phyloP scores from a whole-genome alignment of 495 filamentous ascomycete genomes.

The Lentithecium fluviatile region DNA sequence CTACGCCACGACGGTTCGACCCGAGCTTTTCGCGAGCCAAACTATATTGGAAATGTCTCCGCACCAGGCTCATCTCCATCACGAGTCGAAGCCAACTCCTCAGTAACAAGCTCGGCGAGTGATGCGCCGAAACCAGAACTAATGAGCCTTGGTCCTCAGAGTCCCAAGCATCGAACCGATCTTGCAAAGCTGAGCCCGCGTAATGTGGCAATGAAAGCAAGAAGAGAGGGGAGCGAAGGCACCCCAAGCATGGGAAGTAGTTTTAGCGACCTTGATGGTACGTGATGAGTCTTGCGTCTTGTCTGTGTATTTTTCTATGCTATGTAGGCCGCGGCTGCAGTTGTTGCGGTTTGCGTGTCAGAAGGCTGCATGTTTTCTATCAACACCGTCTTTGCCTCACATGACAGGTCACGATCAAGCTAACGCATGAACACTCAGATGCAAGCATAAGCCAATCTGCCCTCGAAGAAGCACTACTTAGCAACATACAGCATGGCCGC shows the following conservation, averaged over 20 bases:
- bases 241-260: slow-evolving; percentile 97
- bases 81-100: slow-evolving; percentile 14
- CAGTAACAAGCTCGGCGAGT: slow-evolving; percentile 28
- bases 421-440: slow-evolving; percentile 53
- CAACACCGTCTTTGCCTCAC: no score
- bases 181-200: slow-evolving; percentile 56
- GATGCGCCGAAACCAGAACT: slow-evolving; percentile 37
- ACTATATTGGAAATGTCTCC: background rate
- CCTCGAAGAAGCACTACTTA: slow-evolving; percentile 87
- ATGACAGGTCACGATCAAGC: background rate
- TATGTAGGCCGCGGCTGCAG: no score
- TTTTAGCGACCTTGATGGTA: slow-evolving; percentile 95
- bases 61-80: background rate
- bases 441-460: slow-evolving; percentile 92
- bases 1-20: background rate
- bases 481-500: slow-evolving; percentile 79
- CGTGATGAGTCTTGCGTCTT: slow-evolving; percentile 28
- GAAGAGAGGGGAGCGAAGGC: slow-evolving; percentile 71
- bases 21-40: background rate
- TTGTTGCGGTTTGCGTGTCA: no score
- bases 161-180: slow-evolving; percentile 59
- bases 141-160: slow-evolving; percentile 40
- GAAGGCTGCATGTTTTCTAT: no score
- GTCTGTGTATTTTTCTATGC: no score
- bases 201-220: slow-evolving; percentile 46